phyloP scores from a whole-genome alignment of 139 green algal species.

The Chlamydomonas sp. region DNA sequence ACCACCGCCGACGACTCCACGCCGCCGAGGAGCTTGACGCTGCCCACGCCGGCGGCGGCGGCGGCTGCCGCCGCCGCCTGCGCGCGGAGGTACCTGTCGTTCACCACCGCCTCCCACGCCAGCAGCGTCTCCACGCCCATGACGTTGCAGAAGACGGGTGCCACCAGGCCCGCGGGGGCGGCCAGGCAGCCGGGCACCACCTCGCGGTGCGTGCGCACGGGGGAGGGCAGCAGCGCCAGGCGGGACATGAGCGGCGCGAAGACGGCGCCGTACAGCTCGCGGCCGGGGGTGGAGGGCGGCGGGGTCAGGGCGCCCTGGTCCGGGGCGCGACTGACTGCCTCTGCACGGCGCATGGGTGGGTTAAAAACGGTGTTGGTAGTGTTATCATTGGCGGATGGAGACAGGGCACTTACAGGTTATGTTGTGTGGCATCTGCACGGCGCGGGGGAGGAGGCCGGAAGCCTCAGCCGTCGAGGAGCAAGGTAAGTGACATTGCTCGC shows the following conservation, averaged over 20 bases:
- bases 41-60: no score
- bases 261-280: background rate
- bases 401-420: no score
- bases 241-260: background rate
- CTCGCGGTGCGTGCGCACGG: background rate
- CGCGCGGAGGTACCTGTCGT: background rate
- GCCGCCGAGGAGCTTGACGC: background rate
- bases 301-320: no score
- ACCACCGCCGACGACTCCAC: background rate
- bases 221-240: conserved; percentile 12
- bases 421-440: no score
- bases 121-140: conserved; percentile 9
- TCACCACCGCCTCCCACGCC: background rate
- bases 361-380: background rate
- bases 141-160: conserved; percentile 14
- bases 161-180: conserved; percentile 16
- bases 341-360: no score
- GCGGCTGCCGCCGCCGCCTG: background rate
- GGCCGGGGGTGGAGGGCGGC: background rate
- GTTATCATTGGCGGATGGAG: no score
- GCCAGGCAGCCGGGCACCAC: conserved; percentile 32
- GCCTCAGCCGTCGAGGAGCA: no score
- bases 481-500: no score
- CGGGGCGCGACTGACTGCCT: background rate
- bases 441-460: no score